phyloP scores from a whole-genome alignment of 1,139 yeast genomes.

The Pichia sp. region DNA sequence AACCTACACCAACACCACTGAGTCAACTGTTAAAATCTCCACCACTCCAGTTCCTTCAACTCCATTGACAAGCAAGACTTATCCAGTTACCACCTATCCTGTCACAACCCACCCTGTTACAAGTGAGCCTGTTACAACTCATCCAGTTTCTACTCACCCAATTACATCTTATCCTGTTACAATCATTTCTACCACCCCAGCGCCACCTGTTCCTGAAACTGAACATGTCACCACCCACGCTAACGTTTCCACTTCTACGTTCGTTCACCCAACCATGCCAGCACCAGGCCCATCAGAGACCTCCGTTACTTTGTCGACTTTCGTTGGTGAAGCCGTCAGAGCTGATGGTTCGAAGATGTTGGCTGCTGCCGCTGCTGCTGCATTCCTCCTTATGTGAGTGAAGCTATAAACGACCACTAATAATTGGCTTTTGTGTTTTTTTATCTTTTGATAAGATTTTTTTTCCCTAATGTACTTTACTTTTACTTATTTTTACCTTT shows the following conservation, averaged over 20 bases:
- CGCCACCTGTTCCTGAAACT: not conserved
- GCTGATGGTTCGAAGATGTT: not conserved
- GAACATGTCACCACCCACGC: not conserved
- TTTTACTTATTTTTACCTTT: not conserved
- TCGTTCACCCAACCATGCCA: not conserved
- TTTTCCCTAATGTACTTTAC: not conserved
- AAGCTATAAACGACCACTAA: not conserved
- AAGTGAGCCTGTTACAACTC: not conserved
- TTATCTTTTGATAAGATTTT: not conserved
- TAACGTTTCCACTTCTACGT: not conserved
- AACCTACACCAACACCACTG: not conserved
- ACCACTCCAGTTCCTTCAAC: not conserved
- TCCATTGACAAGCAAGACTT: not conserved
- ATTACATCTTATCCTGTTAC: not conserved
- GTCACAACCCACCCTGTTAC: not conserved
- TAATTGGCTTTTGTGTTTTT: not conserved
- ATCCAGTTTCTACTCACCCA: not conserved
- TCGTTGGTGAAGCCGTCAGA: not conserved
- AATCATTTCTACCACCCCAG: not conserved
- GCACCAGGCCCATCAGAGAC: not conserved
- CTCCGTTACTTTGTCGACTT: not conserved
- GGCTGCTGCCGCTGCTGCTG: not conserved
- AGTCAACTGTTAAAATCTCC: not conserved
- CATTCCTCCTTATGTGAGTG: not conserved
- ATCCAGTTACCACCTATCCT: no score